Conservation (phyloP, 163 green algal genomes). For the Chlamydomonas reinhardtii region DNA sequence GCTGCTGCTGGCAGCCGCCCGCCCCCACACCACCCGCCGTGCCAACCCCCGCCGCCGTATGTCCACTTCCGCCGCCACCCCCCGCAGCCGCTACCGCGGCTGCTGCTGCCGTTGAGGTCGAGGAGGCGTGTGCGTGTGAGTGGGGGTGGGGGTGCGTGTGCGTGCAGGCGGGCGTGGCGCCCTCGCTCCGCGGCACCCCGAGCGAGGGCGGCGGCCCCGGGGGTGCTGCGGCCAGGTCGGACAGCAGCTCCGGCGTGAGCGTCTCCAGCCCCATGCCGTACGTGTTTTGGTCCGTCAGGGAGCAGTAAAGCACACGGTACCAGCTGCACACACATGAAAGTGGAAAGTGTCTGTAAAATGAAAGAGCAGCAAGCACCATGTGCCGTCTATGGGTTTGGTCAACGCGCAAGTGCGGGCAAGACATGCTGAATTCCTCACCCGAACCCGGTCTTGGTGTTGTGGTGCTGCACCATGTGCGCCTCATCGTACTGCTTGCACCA, state of each 20-base stretch:
- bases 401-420: too few species aligned
- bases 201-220: background rate
- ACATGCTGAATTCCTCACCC: too few species aligned
- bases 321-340: background rate
- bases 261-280: constrained; percentile 40
- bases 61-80: background rate
- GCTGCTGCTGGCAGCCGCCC: too few species aligned
- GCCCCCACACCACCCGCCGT: too few species aligned
- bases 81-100: background rate
- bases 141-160: too few species aligned
- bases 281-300: constrained; percentile 9
- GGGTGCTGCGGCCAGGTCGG: background rate
- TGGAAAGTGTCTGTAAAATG: too few species aligned
- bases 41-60: too few species aligned
- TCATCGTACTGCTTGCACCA: constrained; percentile 48
- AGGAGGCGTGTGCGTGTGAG: background rate
- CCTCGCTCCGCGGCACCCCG: background rate
- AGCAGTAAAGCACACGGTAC: constrained; percentile 42
- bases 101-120: background rate
- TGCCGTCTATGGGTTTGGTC: too few species aligned
- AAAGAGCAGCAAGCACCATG: too few species aligned
- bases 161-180: background rate
- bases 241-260: constrained; percentile 20
- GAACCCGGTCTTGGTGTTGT: constrained; percentile 27
- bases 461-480: constrained; percentile 40